Base-by-base conservation (phyloP, 371 early-diverging fungal species). In the Apophysomyces ossiformis region DNA sequence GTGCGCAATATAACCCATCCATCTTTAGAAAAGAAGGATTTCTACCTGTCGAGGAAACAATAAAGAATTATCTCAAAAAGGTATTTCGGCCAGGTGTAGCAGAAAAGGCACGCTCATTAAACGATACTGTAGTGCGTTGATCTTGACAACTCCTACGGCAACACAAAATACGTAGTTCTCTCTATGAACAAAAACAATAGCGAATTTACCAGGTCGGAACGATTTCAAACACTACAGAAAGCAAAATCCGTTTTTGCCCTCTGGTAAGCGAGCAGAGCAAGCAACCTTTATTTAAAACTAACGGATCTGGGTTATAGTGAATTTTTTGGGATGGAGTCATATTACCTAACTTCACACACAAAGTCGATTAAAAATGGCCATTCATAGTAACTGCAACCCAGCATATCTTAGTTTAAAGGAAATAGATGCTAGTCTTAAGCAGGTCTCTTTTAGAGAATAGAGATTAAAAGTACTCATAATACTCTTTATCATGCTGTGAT, bases 131-230 rank as follows among this genome's bases (percentile, higher is more conserved):
- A 79, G 80, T 69, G 70, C 57, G 76, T 92, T 43, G 72, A 81
- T 60, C 74, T 80, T n/a, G 81, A 92, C 69, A 93, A 93, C 72
- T 64, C 85, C 7, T 93, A 83, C 70, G 79, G 88, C 58, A 96
- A 95, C 79, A 87, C 92, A 50, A 98, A 98, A 76, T 98, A 96
- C 78, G 87, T 89, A 3, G 66, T 96, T 18, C 75, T 95, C 82
- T 90, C 93, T 63, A 96, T 96, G 92, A 85, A 88, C 66, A 21
- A 21, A 7, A 85, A 82, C 7, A 84, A 89, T 5, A 68, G 84
- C 16, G 73, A 74, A 58, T 75, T 79, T 64, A 83, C 84, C 13
- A 83, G 78, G 54, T 79, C 86, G 2, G 64, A 75, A 0, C 60
- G 72, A 26, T 91, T 85, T 60, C 60, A 72, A 6, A 66, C 66